These are phyloP conservation scores for Argentina anserina DNA, from an alignment of 306 rosid species.

Conservation along the genomic window DNA sequence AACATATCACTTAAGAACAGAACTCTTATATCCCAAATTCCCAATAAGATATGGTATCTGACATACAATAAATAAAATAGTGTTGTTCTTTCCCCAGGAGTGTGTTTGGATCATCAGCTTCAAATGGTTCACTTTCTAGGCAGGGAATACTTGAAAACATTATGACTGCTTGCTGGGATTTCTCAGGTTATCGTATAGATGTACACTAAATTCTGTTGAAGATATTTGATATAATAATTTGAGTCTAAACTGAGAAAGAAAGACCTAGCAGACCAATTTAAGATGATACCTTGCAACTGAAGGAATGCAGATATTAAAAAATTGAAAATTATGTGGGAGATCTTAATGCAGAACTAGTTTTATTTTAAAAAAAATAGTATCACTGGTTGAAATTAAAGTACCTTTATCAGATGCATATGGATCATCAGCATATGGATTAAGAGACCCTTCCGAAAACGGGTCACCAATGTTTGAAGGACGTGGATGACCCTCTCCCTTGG, in stretches of 20 bases:
- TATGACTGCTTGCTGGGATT: background rate
- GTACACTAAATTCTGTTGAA: background rate
- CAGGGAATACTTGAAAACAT: background rate
- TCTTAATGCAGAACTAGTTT: background rate
- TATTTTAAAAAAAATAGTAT: background rate
- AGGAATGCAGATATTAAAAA: too few species aligned
- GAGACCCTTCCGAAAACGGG: constrained; percentile 88
- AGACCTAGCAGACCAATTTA: too few species aligned
- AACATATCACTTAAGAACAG: too few species aligned
- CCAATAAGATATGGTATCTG: too few species aligned
- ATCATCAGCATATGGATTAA: constrained; percentile 95
- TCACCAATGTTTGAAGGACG: constrained; percentile 81
- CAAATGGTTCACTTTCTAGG: background rate
- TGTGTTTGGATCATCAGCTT: background rate
- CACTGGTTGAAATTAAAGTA: constrained; percentile 29
- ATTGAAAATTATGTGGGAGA: too few species aligned
- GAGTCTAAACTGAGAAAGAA: background rate
- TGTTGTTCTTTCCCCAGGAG: background rate
- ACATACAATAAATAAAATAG: background rate
- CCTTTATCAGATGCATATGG: constrained; percentile 96
- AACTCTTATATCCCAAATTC: background rate
- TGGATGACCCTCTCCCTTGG: constrained; percentile 47
- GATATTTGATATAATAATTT: background rate
- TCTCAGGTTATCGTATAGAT: background rate
- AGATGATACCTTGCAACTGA: too few species aligned